A percentile compares a stretch with the other conserved stretches of the same genome.
Conservation (phyloP, 305 asterid species). For the Andrographis paniculata region DNA sequence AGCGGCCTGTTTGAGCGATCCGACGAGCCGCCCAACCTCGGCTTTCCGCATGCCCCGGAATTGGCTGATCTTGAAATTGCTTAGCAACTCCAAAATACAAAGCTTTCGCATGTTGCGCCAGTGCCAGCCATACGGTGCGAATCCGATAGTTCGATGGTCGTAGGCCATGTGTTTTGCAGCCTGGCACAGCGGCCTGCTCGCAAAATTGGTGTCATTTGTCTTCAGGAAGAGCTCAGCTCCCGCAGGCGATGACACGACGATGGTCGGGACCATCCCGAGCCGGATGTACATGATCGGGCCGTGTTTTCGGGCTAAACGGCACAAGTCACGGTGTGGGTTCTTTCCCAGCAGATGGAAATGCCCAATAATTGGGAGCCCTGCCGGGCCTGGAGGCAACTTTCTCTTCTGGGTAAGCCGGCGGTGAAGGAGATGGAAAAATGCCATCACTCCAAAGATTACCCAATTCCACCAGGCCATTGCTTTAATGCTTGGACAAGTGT, state of each 20-base stretch:
- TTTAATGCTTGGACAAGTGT: too few species aligned
- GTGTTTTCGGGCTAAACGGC: conserved; percentile 19
- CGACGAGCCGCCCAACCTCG: conserved; percentile 15
- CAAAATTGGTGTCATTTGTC: conserved; percentile 27
- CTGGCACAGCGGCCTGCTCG: conserved; percentile 20
- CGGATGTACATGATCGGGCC: conserved; percentile 31
- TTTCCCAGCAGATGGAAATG: conserved; percentile 31
- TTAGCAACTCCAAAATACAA: conserved; percentile 27
- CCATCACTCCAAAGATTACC: not conserved
- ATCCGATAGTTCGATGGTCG: conserved; percentile 14
- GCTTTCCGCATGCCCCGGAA: conserved; percentile 23
- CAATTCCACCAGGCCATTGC: conserved; percentile 23
- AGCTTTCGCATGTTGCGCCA: conserved; percentile 39
- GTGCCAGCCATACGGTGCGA: conserved; percentile 20
- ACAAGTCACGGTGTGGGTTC: conserved; percentile 30
- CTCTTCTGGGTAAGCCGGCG: conserved; percentile 14
- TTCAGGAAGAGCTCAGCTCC: conserved; percentile 33
- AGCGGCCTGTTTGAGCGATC: conserved; percentile 12
- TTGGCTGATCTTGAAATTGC: conserved; percentile 17
- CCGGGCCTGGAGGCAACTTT: conserved; percentile 26
- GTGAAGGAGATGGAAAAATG: conserved; percentile 11
- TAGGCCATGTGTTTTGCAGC: conserved; percentile 9
- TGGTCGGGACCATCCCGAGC: conserved; percentile 21
- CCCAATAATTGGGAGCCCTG: conserved; percentile 21
- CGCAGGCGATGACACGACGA: conserved; percentile 25